phyloP scores from a whole-genome alignment of 768 basidiomycete genomes.

The Mycena olivaceomarginata region DNA sequence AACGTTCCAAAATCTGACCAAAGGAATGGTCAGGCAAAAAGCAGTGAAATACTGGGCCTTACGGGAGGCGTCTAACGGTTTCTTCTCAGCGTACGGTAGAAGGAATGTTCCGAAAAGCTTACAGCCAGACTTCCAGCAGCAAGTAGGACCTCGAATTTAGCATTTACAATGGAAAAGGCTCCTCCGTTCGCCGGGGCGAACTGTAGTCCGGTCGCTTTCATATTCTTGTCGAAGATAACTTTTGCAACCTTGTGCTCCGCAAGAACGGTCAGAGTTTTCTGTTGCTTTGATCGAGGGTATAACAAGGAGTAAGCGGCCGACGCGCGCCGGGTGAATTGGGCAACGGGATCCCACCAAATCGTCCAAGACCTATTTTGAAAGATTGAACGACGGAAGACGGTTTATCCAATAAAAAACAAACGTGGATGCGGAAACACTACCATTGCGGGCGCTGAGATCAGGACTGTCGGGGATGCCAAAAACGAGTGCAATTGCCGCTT shows the following conservation, averaged over 20 bases:
- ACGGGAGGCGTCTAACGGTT: slow-evolving; percentile 35
- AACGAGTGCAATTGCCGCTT: slow-evolving; percentile 37
- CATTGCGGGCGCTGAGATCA: slow-evolving; percentile 33
- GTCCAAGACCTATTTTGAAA: slow-evolving; percentile 36
- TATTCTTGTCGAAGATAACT: slow-evolving; percentile 33
- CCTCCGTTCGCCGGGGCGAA: slow-evolving; percentile 30
- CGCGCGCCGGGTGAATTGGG: slow-evolving; percentile 30
- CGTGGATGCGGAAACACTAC: slow-evolving; percentile 34
- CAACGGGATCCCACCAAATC: slow-evolving; percentile 42
- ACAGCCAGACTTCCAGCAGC: slow-evolving; percentile 42
- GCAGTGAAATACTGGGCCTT: neutral
- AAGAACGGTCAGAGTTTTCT: slow-evolving; percentile 30
- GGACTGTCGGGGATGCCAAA: slow-evolving; percentile 28
- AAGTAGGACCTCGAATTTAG: slow-evolving; percentile 37
- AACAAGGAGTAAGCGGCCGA: slow-evolving; percentile 41
- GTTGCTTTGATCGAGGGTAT: slow-evolving; percentile 34
- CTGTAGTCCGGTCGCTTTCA: slow-evolving; percentile 38
- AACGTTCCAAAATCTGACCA: slow-evolving; percentile 39
- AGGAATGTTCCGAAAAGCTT: neutral
- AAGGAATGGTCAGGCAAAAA: neutral
- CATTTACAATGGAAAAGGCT: slow-evolving; percentile 19
- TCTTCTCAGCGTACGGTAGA: neutral
- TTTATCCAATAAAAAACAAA: neutral
- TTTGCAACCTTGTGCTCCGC: slow-evolving; percentile 39
- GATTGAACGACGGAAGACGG: neutral